Base-by-base conservation (phyloP, 495 filamentous ascomycete species). In the Penicillium argentinense region DNA sequence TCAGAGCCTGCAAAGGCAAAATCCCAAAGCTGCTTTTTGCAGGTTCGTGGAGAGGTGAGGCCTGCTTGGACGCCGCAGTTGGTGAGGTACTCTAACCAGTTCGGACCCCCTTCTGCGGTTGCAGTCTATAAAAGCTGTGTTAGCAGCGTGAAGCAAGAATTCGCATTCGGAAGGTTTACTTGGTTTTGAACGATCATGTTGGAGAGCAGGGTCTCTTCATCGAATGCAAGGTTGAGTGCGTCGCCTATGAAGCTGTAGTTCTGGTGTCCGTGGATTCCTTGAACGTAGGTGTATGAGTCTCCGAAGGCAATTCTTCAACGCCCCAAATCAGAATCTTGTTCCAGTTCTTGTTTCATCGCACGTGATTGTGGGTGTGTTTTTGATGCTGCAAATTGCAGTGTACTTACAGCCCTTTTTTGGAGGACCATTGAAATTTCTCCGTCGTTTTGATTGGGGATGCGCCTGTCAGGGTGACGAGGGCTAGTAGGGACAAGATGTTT, bases 1-100 rank as follows among this genome's bases (percentile, higher is more conserved):
- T 79, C 76, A 14, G 75, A 64, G 0, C 77, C 76, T 17, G 70
- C 76, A 49, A 79, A 81, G 3, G 77, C 75, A 58, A 79, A 81
- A 41, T 81, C 72, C 75, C 75, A 81, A 7, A 79, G 67, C 40
- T 79, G 70, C 26, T 53, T 67, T 22, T 59, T 42, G 55, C 76
- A 75, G 21, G 40, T 58, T 16, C 46, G 42, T 2, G 73, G 75
- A 5, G 63, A 63, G 21, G 59, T 69, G 0, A 70, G 39, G 7
- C 67, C 70, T 16, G 70, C 50, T 22, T 62, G 14, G 13, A 61
- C 8, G 11, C 67, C 74, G 48, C 76, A 81, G 8, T 60, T 54
- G 13, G 74, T 78, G 18, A 77, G 57, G 42, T 60, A 76, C 53
- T 76, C 71, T 25, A 77, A 60, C 72, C 72, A 78, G 52, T 78